A percentile compares a stretch with the other conserved stretches of the same genome.
phyloP scores from a whole-genome alignment of 176 grass and related monocot genomes.

The Phyllostachys edulis region DNA sequence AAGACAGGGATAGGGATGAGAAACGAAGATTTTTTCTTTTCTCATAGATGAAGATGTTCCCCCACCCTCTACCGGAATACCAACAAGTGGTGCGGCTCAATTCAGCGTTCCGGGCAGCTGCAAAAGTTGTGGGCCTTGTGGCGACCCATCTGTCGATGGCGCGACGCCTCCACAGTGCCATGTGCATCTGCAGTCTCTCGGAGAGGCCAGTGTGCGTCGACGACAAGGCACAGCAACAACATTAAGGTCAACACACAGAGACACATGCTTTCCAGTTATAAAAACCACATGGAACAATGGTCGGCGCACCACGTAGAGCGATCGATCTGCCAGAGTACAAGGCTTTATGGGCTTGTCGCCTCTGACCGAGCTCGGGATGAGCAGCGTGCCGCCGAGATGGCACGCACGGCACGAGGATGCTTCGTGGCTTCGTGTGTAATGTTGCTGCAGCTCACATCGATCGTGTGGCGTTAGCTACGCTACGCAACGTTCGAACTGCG shows the following conservation, averaged over 20 bases:
- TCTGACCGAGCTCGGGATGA: neutral
- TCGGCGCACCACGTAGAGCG: neutral
- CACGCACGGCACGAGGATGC: neutral
- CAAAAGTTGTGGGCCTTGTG: too few species aligned
- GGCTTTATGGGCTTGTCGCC: neutral
- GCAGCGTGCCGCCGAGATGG: neutral
- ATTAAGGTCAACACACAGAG: neutral
- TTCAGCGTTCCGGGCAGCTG: too few species aligned
- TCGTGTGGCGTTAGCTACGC: too few species aligned
- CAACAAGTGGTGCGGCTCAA: too few species aligned
- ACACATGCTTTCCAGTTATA: neutral
- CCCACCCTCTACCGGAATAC: too few species aligned
- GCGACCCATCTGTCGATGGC: too few species aligned
- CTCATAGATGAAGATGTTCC: too few species aligned
- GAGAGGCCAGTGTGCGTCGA: neutral
- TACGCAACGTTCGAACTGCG: too few species aligned
- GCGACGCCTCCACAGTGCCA: too few species aligned
- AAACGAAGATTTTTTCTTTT: too few species aligned
- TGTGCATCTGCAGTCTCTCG: neutral
- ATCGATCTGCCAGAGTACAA: neutral
- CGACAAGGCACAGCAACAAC: neutral
- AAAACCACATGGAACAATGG: neutral
- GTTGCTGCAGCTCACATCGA: too few species aligned
- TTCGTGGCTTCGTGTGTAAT: neutral
- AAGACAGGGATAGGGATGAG: too few species aligned